phyloP scores from a whole-genome alignment of 345 rosid genomes.

The Eucalyptus virginea region DNA sequence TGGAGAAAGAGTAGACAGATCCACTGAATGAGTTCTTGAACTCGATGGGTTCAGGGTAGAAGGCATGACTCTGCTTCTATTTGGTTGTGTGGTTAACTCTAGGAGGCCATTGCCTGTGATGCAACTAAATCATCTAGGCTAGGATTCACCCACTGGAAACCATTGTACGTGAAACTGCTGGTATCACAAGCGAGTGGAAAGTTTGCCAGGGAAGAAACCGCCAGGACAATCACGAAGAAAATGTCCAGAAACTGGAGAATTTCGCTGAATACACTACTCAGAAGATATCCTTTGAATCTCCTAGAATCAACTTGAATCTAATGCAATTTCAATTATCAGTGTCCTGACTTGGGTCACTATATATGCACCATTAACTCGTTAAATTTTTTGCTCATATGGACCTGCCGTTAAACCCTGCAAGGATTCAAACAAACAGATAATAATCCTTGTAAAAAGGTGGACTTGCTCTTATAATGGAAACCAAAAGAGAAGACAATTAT shows the following conservation, averaged over 20 bases:
- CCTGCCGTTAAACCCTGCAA: background rate
- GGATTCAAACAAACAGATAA: background rate
- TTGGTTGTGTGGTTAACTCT: constrained; percentile 22
- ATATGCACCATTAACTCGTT: background rate
- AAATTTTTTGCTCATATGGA: background rate
- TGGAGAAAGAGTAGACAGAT: no score
- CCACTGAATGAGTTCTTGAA: background rate
- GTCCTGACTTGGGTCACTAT: background rate
- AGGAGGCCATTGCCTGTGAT: constrained; percentile 21
- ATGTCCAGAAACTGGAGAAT: background rate
- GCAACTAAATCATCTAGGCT: constrained; percentile 19
- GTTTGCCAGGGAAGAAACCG: background rate
- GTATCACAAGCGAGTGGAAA: background rate
- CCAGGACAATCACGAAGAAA: background rate
- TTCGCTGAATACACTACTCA: background rate
- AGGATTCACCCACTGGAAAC: background rate
- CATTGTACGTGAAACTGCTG: background rate
- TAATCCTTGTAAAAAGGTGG: background rate
- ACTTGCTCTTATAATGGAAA: background rate
- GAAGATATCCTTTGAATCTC: background rate
- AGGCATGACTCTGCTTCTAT: constrained; percentile 22
- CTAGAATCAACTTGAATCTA: background rate
- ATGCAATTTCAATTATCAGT: background rate
- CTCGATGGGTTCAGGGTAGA: background rate
- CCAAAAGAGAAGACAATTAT: background rate